Conservation (phyloP, 2,329 filamentous ascomycete species). For the Fusarium anguioides region DNA sequence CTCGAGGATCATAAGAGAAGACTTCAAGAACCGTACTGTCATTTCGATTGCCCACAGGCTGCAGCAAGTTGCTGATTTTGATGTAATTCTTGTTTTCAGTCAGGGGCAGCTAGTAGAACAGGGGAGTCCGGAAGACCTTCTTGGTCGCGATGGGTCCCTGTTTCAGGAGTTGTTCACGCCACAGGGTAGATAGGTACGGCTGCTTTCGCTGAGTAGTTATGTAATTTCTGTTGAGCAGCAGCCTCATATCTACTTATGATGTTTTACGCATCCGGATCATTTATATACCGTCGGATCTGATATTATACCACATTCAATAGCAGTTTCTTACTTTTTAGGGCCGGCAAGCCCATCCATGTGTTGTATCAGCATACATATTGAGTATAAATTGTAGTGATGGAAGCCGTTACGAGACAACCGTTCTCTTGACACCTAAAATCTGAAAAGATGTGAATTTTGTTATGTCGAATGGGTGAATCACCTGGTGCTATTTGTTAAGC, state of each 20-base stretch:
- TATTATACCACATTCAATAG: too few species aligned
- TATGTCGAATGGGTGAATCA: too few species aligned
- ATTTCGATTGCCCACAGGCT: background rate
- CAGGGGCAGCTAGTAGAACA: background rate
- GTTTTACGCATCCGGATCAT: too few species aligned
- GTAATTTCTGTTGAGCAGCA: too few species aligned
- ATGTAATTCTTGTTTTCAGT: background rate
- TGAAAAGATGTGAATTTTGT: too few species aligned
- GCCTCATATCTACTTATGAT: too few species aligned
- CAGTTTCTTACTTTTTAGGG: background rate
- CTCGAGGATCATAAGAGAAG: background rate
- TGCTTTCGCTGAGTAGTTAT: too few species aligned
- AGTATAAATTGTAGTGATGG: background rate
- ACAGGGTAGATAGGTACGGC: background rate
- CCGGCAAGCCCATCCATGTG: background rate
- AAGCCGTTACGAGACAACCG: background rate
- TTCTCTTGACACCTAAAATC: too few species aligned
- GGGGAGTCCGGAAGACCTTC: background rate
- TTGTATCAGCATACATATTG: background rate
- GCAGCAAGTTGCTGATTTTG: background rate
- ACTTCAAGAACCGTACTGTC: background rate
- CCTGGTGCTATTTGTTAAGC: too few species aligned
- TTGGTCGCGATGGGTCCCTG: background rate
- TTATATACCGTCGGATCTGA: too few species aligned
- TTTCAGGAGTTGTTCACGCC: background rate